Conservation (phyloP, 306 rosid species). For the Cicer arietinum region DNA sequence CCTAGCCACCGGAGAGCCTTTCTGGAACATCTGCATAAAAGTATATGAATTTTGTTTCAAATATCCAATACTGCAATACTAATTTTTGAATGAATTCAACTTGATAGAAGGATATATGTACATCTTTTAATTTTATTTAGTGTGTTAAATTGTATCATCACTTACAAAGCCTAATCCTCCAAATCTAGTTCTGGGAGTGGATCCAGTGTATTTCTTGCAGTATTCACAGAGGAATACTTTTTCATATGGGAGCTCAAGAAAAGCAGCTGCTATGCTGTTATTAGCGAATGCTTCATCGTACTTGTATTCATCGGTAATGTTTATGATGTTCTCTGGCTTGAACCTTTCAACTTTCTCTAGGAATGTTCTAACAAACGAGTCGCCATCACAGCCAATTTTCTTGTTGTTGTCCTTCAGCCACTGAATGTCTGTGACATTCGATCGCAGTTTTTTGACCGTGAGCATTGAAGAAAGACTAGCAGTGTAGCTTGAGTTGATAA, state of each 20-base stretch:
- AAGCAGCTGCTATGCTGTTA: constrained; percentile 61
- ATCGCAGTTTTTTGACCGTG: constrained; percentile 52
- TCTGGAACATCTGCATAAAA: constrained; percentile 67
- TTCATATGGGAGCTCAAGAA: constrained; percentile 75
- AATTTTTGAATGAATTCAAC: too few species aligned
- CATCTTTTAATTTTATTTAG: too few species aligned
- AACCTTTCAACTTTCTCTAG: constrained; percentile 50
- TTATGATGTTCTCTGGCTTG: constrained; percentile 42
- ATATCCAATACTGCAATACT: background rate
- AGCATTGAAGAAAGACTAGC: constrained; percentile 79
- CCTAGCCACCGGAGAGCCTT: constrained; percentile 72
- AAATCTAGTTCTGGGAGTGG: constrained; percentile 53
- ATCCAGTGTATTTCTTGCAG: constrained; percentile 54
- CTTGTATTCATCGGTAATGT: constrained; percentile 35
- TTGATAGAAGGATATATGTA: too few species aligned
- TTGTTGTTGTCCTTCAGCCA: constrained; percentile 47
- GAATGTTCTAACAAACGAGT: constrained; percentile 55
- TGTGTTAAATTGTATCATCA: constrained; percentile 5
- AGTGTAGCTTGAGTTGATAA: constrained; percentile 69
- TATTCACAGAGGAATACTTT: constrained; percentile 48
- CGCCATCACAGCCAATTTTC: constrained; percentile 64
- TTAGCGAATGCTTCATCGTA: constrained; percentile 41
- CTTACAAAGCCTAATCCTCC: constrained; percentile 86
- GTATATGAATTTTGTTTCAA: background rate
- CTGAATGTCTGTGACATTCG: constrained; percentile 52